These are phyloP conservation scores for Yamadazyma taylorii DNA, from an alignment of 1,139 yeast species.

Conservation along the genomic window DNA sequence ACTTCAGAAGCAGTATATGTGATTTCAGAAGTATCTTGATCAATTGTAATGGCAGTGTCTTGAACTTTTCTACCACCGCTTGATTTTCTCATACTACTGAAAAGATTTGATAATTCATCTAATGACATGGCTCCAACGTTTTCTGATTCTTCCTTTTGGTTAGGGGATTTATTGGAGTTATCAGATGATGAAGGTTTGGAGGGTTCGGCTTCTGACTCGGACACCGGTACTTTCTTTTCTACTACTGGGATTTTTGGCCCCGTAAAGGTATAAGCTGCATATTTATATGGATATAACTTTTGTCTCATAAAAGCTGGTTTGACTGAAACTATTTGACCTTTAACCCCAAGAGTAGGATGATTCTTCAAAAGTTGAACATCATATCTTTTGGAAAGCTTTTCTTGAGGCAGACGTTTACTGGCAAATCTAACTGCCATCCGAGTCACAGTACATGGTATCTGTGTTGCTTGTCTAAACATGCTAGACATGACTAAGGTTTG, in stretches of 20 bases:
- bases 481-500: neutral
- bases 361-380: constrained; percentile 73
- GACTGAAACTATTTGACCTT: constrained; percentile 76
- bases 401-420: constrained; percentile 6
- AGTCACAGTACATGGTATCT: neutral
- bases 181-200: constrained; percentile 10
- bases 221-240: constrained; percentile 28
- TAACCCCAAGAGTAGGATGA: constrained; percentile 57
- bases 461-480: neutral
- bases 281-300: constrained; percentile 64
- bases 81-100: constrained; percentile 24
- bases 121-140: constrained; percentile 32
- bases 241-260: constrained; percentile 66
- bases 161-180: constrained; percentile 1
- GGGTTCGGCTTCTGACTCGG: too few species aligned
- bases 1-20: constrained; percentile 32
- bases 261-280: constrained; percentile 67
- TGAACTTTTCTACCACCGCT: constrained; percentile 5
- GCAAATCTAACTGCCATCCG: constrained; percentile 6
- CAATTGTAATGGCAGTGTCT: constrained; percentile 5
- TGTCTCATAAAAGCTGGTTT: constrained; percentile 84
- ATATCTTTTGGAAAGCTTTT: constrained; percentile 38
- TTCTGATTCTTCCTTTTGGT: constrained; percentile 3
- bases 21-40: constrained; percentile 9
- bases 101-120: constrained; percentile 40